Percentiles rank a stretch among this genome's conserved stretches.
Conservation (phyloP, 768 basidiomycete genomes). For the Boletus vermiculosoides region DNA sequence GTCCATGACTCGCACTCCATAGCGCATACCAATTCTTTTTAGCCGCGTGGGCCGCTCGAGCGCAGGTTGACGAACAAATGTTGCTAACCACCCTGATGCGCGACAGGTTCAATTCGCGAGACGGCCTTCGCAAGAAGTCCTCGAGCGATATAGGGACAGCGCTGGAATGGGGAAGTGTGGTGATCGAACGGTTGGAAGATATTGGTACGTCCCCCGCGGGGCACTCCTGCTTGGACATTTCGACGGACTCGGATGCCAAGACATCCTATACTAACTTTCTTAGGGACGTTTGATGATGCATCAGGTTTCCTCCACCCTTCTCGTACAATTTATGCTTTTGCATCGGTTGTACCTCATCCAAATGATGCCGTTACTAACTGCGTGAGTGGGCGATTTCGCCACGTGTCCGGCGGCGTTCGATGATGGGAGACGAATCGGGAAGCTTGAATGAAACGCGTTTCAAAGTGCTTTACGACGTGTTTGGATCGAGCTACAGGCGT, state of each 20-base stretch:
- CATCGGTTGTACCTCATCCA: neutral
- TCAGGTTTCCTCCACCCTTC: neutral
- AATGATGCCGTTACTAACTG: neutral
- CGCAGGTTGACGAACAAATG: neutral
- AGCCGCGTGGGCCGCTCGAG: neutral
- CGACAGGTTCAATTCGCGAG: conserved; percentile 1
- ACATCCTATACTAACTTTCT: neutral
- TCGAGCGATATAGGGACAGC: neutral
- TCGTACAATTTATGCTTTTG: neutral
- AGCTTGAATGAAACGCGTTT: too few species aligned
- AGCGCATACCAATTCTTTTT: conserved; percentile 5
- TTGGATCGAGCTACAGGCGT: too few species aligned
- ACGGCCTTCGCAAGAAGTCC: neutral
- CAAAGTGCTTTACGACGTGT: too few species aligned
- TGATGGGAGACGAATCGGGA: too few species aligned
- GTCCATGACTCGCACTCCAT: neutral
- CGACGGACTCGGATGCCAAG: neutral
- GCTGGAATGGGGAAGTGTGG: neutral
- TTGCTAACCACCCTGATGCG: neutral
- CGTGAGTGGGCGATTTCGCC: too few species aligned
- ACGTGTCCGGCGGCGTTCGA: too few species aligned
- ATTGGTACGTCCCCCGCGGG: too few species aligned
- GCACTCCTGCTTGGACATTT: too few species aligned
- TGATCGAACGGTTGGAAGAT: too few species aligned
- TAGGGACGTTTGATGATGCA: neutral